Conservation (phyloP, 768 basidiomycete genomes). For the Amanita phalloides region DNA sequence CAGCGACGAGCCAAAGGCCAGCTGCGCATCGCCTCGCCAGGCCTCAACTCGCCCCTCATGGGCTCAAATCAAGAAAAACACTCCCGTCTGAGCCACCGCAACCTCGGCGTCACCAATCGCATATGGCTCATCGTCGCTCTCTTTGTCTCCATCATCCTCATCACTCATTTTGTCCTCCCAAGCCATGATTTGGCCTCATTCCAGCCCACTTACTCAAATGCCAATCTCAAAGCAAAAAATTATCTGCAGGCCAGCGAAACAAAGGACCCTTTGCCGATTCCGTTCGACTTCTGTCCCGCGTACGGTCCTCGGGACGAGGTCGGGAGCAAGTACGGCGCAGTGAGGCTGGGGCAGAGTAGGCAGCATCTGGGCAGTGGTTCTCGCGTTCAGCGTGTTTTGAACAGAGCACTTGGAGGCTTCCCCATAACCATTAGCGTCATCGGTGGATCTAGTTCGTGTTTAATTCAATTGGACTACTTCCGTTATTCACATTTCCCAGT, state of each 20-base stretch:
- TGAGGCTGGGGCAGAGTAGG: conserved; percentile 62
- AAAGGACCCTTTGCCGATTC: conserved; percentile 40
- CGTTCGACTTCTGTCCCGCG: conserved; percentile 88
- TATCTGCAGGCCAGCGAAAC: conserved; percentile 54
- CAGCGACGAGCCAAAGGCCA: conserved; percentile 3
- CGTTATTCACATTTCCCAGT: conserved; percentile 33
- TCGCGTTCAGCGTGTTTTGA: conserved; percentile 72
- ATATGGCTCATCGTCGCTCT: conserved; percentile 54
- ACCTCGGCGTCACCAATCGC: conserved; percentile 55
- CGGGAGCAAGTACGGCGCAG: conserved; percentile 67
- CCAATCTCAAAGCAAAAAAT: conserved; percentile 59
- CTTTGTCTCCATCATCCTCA: conserved; percentile 41
- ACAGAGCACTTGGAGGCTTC: conserved; percentile 73
- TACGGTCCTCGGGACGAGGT: conserved; percentile 78
- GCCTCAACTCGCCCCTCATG: not conserved
- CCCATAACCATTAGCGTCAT: conserved; percentile 86
- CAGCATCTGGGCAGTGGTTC: conserved; percentile 74
- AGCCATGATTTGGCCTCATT: conserved; percentile 16
- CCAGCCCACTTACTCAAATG: conserved; percentile 25
- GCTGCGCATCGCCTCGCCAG: conserved; percentile 5
- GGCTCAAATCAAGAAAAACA: conserved; percentile 33
- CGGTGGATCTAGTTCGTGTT: conserved; percentile 69
- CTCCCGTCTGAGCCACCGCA: conserved; percentile 46
- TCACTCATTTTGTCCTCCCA: conserved; percentile 48
- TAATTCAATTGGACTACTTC: conserved; percentile 6